Conservation (phyloP, 2,329 filamentous ascomycete species). For the Incumbomyces lentus region DNA sequence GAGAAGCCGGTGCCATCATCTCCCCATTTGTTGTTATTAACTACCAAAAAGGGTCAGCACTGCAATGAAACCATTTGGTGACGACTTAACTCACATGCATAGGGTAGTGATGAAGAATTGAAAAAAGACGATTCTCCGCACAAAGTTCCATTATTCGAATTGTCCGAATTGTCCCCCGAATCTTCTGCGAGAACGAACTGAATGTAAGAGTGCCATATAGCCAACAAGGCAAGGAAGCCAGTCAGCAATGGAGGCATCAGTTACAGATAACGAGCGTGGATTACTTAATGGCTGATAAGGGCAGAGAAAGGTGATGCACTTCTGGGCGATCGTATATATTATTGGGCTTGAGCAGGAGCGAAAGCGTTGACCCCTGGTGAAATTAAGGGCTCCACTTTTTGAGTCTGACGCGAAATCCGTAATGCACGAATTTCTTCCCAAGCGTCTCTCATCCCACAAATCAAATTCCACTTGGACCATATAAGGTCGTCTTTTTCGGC, state of each 20-base stretch:
- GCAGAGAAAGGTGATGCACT: not conserved
- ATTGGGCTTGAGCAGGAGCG: too few relatives aligned
- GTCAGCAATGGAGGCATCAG: slow-evolving; percentile 3
- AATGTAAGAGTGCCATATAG: not conserved
- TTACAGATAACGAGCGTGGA: not conserved
- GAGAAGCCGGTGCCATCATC: slow-evolving; percentile 8
- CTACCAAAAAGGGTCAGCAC: not conserved
- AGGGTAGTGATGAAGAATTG: slow-evolving; percentile 11
- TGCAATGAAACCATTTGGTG: not conserved
- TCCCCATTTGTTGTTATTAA: slow-evolving; percentile 15
- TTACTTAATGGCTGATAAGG: not conserved
- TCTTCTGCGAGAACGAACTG: not conserved
- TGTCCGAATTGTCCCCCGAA: not conserved
- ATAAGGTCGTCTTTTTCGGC: too few relatives aligned
- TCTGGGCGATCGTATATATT: not conserved
- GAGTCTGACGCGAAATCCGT: not conserved
- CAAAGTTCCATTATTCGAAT: slow-evolving; percentile 4
- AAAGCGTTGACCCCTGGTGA: not conserved
- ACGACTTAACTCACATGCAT: slow-evolving; percentile 8
- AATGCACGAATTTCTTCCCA: too few relatives aligned
- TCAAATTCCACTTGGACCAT: too few relatives aligned
- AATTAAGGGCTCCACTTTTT: not conserved
- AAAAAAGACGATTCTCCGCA: slow-evolving; percentile 9
- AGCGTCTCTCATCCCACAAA: too few relatives aligned
- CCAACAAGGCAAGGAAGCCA: slow-evolving; percentile 6